These are phyloP conservation scores for Ceratobasidium sp. DNA, from an alignment of 1,284 basidiomycete genomes.

Conservation along the genomic window DNA sequence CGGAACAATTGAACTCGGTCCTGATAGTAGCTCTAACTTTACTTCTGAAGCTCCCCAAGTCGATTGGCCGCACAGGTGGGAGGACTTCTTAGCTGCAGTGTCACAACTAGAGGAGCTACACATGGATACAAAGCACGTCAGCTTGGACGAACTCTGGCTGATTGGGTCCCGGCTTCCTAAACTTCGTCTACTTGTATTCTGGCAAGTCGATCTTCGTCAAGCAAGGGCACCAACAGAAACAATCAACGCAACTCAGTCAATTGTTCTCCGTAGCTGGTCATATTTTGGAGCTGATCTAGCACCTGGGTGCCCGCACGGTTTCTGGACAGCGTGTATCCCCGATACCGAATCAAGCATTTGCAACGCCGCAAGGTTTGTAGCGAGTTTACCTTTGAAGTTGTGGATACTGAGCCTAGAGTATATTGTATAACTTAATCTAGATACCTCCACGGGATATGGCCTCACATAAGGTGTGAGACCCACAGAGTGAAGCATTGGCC, in stretches of 20 bases:
- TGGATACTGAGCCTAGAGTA: neutral
- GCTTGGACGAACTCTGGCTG: neutral
- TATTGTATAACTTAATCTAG: neutral
- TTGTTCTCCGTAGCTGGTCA: neutral
- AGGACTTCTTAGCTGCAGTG: neutral
- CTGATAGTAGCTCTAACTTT: neutral
- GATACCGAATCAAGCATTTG: neutral
- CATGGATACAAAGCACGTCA: neutral
- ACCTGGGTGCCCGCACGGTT: neutral
- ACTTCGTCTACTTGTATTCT: neutral
- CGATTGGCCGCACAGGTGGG: neutral
- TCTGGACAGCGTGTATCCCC: neutral
- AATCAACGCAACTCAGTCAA: neutral
- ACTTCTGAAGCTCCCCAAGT: neutral
- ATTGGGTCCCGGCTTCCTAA: neutral
- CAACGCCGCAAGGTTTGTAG: neutral
- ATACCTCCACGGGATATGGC: neutral
- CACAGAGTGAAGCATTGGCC: neutral
- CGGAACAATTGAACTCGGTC: neutral
- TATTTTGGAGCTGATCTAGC: neutral
- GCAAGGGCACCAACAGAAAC: neutral
- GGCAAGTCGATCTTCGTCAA: neutral
- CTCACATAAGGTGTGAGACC: neutral
- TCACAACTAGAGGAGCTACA: neutral
- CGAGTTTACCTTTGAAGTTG: neutral